Evolutionary conservation across 768 basidiomycete species (phyloP).

Genomic region (Boletus rubescentipes): DNA sequence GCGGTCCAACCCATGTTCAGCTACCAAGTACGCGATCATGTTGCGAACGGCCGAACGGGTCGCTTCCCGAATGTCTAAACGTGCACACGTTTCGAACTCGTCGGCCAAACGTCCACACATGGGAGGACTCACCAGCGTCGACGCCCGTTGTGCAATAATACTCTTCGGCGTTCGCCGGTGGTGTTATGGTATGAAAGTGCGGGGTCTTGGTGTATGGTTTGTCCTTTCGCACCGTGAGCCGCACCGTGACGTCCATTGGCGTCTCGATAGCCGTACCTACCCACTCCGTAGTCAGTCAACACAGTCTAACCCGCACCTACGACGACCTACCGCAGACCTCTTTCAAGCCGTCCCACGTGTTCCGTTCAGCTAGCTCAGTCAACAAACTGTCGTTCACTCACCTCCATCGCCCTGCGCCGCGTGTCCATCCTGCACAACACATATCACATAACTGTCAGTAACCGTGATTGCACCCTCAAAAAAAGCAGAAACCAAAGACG

Average conservation of each 20-base stretch:
- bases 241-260: conserved; percentile 53
- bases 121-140: conserved; percentile 37
- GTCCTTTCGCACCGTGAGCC: conserved; percentile 56
- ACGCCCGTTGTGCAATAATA: conserved; percentile 62
- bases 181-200: conserved; percentile 44
- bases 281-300: not conserved
- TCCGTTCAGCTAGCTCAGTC: not conserved
- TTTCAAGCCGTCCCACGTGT: conserved; percentile 17
- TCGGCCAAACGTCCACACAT: not conserved
- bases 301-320: not conserved
- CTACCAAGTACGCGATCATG: conserved; percentile 55
- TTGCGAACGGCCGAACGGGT: conserved; percentile 54
- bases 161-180: conserved; percentile 26
- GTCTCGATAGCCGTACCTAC: conserved; percentile 65
- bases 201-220: conserved; percentile 58
- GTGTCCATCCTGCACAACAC: conserved; percentile 51
- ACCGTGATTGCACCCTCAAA: not conserved
- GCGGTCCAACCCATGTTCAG: conserved; percentile 41
- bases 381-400: conserved; percentile 23
- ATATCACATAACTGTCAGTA: not conserved
- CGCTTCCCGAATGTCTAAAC: conserved; percentile 49
- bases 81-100: not conserved
- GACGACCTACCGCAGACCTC: conserved; percentile 56
- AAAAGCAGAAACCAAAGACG: not conserved
- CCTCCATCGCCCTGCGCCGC: conserved; percentile 69